Conservation (phyloP, 2,329 filamentous ascomycete genomes). For the Fusarium anthophilum region DNA sequence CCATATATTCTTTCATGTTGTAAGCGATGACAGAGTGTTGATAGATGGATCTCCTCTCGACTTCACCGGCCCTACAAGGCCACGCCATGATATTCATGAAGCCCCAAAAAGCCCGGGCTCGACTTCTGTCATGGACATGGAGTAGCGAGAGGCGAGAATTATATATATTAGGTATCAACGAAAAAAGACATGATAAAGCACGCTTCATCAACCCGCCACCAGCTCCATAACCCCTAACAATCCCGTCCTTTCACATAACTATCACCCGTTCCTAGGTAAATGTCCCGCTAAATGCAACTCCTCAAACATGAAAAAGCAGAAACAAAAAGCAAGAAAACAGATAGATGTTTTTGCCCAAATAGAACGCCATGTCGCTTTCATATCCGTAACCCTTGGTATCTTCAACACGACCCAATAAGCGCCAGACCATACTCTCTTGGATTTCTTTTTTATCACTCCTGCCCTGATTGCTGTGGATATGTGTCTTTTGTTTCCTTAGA, state of each 20-base stretch:
- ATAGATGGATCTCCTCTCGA: background rate
- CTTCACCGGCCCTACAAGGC: background rate
- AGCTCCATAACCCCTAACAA: background rate
- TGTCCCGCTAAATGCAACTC: conserved; percentile 30
- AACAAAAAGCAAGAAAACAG: background rate
- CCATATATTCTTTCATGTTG: too few relatives aligned
- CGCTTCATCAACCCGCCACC: conserved; percentile 10
- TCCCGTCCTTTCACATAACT: conserved; percentile 1
- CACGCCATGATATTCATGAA: background rate
- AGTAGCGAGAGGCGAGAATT: conserved; percentile 28
- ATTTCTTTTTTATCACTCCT: background rate
- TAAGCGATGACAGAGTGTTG: background rate
- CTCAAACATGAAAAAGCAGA: conserved; percentile 1
- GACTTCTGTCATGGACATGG: too few relatives aligned
- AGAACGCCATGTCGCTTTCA: conserved; percentile 35
- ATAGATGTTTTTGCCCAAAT: conserved; percentile 24
- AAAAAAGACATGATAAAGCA: conserved; percentile 17
- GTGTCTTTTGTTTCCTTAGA: conserved; percentile 4
- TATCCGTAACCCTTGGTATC: conserved; percentile 39
- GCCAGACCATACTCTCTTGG: conserved; percentile 34
- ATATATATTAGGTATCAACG: conserved; percentile 32
- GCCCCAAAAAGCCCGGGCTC: background rate
- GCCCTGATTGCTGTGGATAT: background rate
- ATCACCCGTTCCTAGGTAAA: background rate
- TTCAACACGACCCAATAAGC: conserved; percentile 38